These are phyloP conservation scores for Trametes gibbosa DNA, from an alignment of 768 basidiomycete genomes.

Conservation along the genomic window DNA sequence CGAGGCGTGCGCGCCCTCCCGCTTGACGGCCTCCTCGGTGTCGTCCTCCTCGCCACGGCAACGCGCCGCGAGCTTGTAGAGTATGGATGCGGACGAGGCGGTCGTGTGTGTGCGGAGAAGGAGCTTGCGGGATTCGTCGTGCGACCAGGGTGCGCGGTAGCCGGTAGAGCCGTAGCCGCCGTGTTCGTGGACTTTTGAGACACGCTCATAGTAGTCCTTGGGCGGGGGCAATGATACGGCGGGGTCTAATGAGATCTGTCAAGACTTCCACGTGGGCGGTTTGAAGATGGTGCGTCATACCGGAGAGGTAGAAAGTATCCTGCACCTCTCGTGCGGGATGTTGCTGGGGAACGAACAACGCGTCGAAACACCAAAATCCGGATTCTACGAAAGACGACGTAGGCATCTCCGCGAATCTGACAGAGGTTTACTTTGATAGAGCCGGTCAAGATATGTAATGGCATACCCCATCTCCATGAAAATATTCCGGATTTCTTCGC, in stretches of 20 bases:
- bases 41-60: slow-evolving; percentile 60
- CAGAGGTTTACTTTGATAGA: not conserved
- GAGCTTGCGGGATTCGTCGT: slow-evolving; percentile 88
- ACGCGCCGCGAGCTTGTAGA: slow-evolving; percentile 88
- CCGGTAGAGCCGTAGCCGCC: slow-evolving; percentile 92
- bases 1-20: slow-evolving; percentile 34
- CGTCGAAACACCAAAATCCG: slow-evolving; percentile 99
- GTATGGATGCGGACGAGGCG: slow-evolving; percentile 89
- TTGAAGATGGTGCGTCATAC: slow-evolving; percentile 35
- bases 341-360: slow-evolving; percentile 97
- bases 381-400: slow-evolving; percentile 95
- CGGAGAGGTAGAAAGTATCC: slow-evolving; percentile 98
- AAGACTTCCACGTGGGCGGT: not conserved
- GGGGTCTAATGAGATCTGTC: slow-evolving; percentile 56
- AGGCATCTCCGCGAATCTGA: slow-evolving; percentile 97
- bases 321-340: slow-evolving; percentile 97
- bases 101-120: slow-evolving; percentile 97
- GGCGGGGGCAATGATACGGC: slow-evolving; percentile 71
- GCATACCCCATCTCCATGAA: slow-evolving; percentile 99
- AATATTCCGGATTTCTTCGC: slow-evolving; percentile 96
- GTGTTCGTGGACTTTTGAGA: slow-evolving; percentile 78
- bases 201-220: slow-evolving; percentile 79
- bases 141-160: slow-evolving; percentile 96
- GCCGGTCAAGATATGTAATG: not conserved
- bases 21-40: slow-evolving; percentile 16